Evolutionary conservation across 495 filamentous ascomycete species (phyloP), one percentile per base, ranked within the genome.

Genomic region (Pseudoneurospora amorphoporcata): DNA sequence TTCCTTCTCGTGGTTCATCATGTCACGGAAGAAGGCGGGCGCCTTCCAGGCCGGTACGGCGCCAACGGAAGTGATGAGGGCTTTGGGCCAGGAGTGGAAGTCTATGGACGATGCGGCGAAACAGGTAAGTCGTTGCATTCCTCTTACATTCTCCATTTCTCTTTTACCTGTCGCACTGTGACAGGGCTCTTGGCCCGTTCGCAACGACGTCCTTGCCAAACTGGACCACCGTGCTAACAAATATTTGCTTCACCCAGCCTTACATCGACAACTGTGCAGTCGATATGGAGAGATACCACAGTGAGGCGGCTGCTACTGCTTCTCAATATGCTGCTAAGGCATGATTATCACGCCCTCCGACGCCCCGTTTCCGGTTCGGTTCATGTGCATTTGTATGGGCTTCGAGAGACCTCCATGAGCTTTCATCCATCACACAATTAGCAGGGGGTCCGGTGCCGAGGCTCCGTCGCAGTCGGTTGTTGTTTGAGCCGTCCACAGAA

Each of bases 21-120:
- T 73, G 69, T 84, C 90, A 35, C 85, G 88, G 39, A 72, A 72
- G 10, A 76, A 73, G 4, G 80, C 79, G 69, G 85, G 85, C 17
- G 90, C 90, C 8, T 81, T 88, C 68, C 35, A 37, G 35, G 82
- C 79, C 41, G 73, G 79, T 39, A 77, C 83, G 32, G 0, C 42
- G 0, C 0, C 81, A 0, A 1, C 8, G 1, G 87, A 88, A 0
- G 72, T 70, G 1, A 4, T 74, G 14, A 76, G 75, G 58, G 73
- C 75, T 37, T 74, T 87, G 19, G 73, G 70, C n/a, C 53, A 80
- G 12, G 88, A 91, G 75, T 95, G 89, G 90, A 76, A 84, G 71
- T 9, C 39, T 84, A 74, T 86, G 81, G 61, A 83, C 79, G 68
- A 71, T 42, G 35, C 86, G 84, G 83, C 92, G 87, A 79, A 79